Evolutionary conservation across 805 yeast species (phyloP).

Genomic region (Yamadazyma olivae): DNA sequence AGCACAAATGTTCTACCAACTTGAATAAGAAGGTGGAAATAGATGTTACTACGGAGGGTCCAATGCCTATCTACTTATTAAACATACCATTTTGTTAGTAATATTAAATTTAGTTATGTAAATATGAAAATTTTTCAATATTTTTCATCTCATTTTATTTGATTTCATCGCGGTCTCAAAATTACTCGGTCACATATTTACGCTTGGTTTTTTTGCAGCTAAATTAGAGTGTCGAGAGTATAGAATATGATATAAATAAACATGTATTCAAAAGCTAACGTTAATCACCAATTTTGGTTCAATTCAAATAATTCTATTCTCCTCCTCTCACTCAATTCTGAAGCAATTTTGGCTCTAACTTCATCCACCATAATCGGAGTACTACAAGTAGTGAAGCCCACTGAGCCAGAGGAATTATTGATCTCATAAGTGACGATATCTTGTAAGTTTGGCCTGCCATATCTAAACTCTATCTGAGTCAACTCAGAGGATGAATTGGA

Average conservation of each 20-base stretch:
- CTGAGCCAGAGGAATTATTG: slow-evolving; percentile 36
- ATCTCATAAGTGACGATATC: slow-evolving; percentile 34
- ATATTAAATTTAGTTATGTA: background rate
- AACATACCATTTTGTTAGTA: slow-evolving; percentile 14
- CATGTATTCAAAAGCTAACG: no score
- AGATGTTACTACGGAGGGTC: slow-evolving; percentile 6
- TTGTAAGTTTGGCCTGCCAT: slow-evolving; percentile 48
- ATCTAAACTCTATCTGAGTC: slow-evolving; percentile 35
- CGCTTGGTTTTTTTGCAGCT: no score
- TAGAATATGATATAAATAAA: no score
- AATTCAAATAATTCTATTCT: no score
- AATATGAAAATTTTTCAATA: slow-evolving; percentile 1
- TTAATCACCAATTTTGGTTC: no score
- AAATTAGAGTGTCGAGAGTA: no score
- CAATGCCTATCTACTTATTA: slow-evolving; percentile 8
- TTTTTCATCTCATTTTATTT: no score
- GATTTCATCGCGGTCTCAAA: no score
- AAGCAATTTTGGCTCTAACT: no score
- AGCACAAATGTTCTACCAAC: background rate
- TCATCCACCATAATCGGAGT: slow-evolving; percentile 58
- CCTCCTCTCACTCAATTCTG: no score
- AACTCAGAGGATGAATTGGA: slow-evolving; percentile 9
- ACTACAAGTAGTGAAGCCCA: slow-evolving; percentile 60
- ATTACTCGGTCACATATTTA: no score
- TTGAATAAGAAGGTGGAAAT: background rate